Percentiles rank a stretch among this genome's conserved stretches.
phyloP scores from a whole-genome alignment of 2,329 filamentous ascomycete genomes.

The Curvularia verruculosa region DNA sequence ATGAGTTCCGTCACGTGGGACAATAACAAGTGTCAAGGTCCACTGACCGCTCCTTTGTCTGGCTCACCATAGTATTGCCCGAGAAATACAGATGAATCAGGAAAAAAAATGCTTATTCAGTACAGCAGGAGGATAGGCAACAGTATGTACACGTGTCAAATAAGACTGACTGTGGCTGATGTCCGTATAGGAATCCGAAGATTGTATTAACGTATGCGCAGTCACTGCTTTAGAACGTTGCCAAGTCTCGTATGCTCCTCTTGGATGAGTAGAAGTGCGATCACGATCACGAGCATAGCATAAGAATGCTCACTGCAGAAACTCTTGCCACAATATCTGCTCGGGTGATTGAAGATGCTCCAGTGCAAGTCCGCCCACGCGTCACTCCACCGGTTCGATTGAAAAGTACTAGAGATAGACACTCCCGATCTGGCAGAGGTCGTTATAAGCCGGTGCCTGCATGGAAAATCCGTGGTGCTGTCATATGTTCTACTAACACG shows the following conservation, averaged over 20 bases:
- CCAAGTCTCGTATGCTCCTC: not conserved
- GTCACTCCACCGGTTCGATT: not conserved
- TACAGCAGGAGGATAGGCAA: not conserved
- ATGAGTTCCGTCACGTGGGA: not conserved
- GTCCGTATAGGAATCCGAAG: not conserved
- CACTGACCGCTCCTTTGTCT: not conserved
- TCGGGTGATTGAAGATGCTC: not conserved
- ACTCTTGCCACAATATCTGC: not conserved
- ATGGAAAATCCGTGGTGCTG: constrained; percentile 29
- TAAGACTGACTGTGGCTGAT: not conserved
- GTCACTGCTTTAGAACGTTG: not conserved
- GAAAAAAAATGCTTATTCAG: not conserved
- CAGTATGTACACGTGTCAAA: not conserved
- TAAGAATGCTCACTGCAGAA: not conserved
- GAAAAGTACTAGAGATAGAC: not conserved
- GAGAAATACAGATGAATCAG: not conserved
- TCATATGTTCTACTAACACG: no score
- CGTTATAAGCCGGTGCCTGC: not conserved
- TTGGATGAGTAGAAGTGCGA: not conserved
- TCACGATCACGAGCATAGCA: constrained; percentile 1
- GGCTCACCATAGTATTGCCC: not conserved
- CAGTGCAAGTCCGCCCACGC: not conserved
- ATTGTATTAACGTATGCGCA: not conserved
- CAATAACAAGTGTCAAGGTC: not conserved
- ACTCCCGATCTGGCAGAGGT: not conserved